Evolutionary conservation across 2,329 filamentous ascomycete genomes (phyloP).

Genomic region (Pseudogymnoascus sp.): DNA sequence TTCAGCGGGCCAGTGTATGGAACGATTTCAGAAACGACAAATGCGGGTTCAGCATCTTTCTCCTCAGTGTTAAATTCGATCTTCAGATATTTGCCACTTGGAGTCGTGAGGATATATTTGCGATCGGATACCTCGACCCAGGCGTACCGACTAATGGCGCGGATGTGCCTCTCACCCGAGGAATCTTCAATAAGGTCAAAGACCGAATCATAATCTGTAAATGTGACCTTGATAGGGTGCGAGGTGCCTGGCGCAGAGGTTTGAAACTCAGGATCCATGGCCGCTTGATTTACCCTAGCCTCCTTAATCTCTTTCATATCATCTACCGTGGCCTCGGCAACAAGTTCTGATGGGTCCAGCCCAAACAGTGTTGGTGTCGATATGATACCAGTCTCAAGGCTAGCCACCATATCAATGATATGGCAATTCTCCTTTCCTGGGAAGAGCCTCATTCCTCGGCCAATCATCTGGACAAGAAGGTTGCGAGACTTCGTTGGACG

Average conservation of each 20-base stretch:
- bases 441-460: conserved; percentile 79
- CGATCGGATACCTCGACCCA: conserved; percentile 75
- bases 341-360: conserved; percentile 71
- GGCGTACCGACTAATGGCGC: conserved; percentile 62
- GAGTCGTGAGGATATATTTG: conserved; percentile 63
- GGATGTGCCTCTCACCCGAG: conserved; percentile 69
- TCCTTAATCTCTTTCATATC: conserved; percentile 46
- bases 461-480: conserved; percentile 94
- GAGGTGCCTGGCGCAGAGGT: not conserved
- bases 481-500: conserved; percentile 90
- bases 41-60: conserved; percentile 25
- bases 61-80: conserved; percentile 38
- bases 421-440: conserved; percentile 81
- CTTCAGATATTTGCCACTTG: conserved; percentile 53
- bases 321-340: conserved; percentile 57
- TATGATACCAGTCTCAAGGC: conserved; percentile 73
- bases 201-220: conserved; percentile 89
- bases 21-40: conserved; percentile 22
- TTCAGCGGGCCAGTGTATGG: conserved; percentile 29
- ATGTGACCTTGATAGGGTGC: conserved; percentile 45
- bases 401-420: conserved; percentile 91
- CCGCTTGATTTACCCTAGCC: conserved; percentile 11
- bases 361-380: conserved; percentile 91
- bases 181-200: conserved; percentile 82
- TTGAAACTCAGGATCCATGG: conserved; percentile 6